phyloP scores from a whole-genome alignment of 164 flowering plant species.

The Chimonanthus salicifolius region DNA sequence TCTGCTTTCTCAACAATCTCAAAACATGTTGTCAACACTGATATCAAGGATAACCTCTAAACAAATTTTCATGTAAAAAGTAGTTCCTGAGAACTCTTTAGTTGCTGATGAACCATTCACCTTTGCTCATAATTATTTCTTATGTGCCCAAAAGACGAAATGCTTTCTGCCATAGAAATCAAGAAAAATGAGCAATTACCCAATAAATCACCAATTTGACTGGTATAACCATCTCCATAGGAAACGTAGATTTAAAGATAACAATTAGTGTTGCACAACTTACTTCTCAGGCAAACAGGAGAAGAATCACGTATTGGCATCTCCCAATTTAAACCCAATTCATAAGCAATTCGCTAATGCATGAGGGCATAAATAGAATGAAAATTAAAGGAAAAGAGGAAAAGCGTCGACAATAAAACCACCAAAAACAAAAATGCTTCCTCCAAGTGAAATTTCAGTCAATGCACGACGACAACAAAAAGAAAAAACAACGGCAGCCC shows the following conservation, averaged over 20 bases:
- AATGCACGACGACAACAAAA: neutral
- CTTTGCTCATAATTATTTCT: neutral
- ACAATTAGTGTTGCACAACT: too few relatives aligned
- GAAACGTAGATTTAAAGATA: neutral
- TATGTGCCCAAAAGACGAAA: neutral
- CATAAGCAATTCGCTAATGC: neutral
- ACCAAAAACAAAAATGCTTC: neutral
- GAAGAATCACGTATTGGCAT: too few relatives aligned
- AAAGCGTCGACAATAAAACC: neutral
- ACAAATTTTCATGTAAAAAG: neutral
- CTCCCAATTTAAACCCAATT: neutral
- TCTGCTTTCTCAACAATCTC: neutral
- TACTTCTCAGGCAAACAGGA: too few relatives aligned
- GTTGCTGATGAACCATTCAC: neutral
- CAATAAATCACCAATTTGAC: neutral
- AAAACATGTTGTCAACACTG: neutral
- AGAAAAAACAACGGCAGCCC: neutral
- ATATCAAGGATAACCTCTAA: neutral
- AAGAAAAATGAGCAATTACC: neutral
- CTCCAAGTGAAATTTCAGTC: neutral
- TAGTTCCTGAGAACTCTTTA: neutral
- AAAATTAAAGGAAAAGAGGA: neutral
- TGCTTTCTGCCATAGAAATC: neutral
- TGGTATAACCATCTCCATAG: neutral
- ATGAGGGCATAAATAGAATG: neutral